Base-by-base conservation (phyloP, 2,329 filamentous ascomycete species). In the Canariomyces notabilis region DNA sequence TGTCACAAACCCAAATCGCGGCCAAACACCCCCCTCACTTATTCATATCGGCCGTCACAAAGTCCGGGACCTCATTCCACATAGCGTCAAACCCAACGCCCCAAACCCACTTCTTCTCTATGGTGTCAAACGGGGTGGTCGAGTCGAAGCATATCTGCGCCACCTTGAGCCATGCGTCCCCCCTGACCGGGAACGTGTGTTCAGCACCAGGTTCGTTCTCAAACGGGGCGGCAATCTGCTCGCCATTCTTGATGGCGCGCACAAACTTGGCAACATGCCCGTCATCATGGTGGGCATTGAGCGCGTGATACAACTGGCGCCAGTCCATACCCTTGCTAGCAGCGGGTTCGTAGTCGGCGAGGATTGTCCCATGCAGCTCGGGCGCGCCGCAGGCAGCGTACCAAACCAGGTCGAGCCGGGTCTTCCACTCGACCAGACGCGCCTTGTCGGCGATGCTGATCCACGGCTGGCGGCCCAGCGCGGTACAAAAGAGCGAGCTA, bases 361-460 rank as follows among this genome's bases (percentile, higher is more conserved):
- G 46, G 15, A 41, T 34, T 2, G 59, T 49, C 5, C 15, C 21
- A 35, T 58, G n/a, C 2, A 65, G 53, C 31, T 51, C 37, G 0
- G 82, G 76, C 0, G 69, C 68, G 5, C 71, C 69, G 7, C 77
- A 68, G 0, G 78, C 79, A 0, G 77, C 77, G 57, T 88, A 88
- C 69, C 82, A 71, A 31, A 73, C 65, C 3, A 88, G 67, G 59
- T 85, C 82, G 42, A 75, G 62, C 33, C 83, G 74, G 4, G 70
- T 77, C 60, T 86, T 87, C 73, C 75, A 84, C 61, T 85, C 79
- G 4, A 88, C 64, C 0, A 88, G 64, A 2, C 82, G 74, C 16
- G 68, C 64, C 54, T 81, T 81, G 41, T 66, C 59, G 21, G 54
- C 61, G 5, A 63, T 15, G 3, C 35, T 26, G 43, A 68, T 61